Percentiles rank a stretch among this genome's conserved stretches.
phyloP scores from a whole-genome alignment of 345 rosid genomes.

The Eucalyptus cloeziana region DNA sequence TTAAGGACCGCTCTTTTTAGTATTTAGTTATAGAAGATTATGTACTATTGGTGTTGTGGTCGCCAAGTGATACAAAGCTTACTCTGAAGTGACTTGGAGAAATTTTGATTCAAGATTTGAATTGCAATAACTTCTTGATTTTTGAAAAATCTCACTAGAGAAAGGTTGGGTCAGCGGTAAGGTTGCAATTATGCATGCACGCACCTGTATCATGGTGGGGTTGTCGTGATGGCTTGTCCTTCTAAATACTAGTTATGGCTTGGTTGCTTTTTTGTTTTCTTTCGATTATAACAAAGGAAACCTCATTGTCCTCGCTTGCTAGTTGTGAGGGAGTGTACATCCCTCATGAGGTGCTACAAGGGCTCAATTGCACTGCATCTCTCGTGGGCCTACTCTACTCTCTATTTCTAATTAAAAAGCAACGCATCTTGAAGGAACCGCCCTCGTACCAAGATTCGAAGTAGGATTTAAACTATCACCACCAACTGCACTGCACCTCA shows the following conservation, averaged over 20 bases:
- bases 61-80: not conserved
- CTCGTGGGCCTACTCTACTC: not conserved
- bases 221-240: not conserved
- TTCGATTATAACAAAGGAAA: not conserved
- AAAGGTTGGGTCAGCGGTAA: not conserved
- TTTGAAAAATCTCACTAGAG: accelerated
- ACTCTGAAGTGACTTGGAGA: not conserved
- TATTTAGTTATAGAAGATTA: not conserved
- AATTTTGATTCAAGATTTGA: not conserved
- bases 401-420: not conserved
- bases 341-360: not conserved
- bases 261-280: not conserved
- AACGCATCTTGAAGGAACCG: not conserved
- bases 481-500: not conserved
- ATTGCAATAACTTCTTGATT: not conserved
- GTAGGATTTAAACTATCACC: not conserved
- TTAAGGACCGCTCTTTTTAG: accelerated
- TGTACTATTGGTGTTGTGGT: not conserved
- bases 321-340: not conserved
- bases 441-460: not conserved
- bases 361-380: not conserved
- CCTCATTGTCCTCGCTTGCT: not conserved
- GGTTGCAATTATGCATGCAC: not conserved
- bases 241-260: not conserved
- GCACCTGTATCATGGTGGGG: not conserved